A percentile compares a stretch with the other conserved stretches of the same genome.
These are phyloP conservation scores for Strobilomyces echinocephalus DNA, from an alignment of 768 basidiomycete species.

Conservation along the genomic window DNA sequence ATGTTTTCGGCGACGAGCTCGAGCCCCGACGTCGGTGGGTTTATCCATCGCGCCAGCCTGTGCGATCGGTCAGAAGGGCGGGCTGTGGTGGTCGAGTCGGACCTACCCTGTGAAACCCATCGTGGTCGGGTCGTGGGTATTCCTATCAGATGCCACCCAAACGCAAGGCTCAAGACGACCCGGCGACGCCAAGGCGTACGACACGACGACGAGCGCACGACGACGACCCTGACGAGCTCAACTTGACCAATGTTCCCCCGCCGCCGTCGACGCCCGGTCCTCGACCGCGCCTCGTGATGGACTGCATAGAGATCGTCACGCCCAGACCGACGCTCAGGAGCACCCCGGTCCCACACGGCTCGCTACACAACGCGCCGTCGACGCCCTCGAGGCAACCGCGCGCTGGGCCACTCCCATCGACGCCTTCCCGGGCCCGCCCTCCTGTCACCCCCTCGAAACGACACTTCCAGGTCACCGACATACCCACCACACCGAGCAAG, in stretches of 20 bases:
- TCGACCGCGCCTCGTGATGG: constrained; percentile 25
- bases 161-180: constrained; percentile 36
- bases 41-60: constrained; percentile 77
- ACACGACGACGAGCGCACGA: constrained; percentile 23
- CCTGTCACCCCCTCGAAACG: constrained; percentile 14
- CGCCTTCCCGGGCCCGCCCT: constrained; percentile 12
- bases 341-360: constrained; percentile 10
- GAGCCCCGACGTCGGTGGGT: constrained; percentile 71
- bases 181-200: constrained; percentile 31
- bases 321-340: constrained; percentile 13
- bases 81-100: background rate
- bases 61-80: background rate
- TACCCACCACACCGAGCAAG: constrained; percentile 17
- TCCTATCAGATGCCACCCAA: constrained; percentile 33
- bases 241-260: constrained; percentile 8
- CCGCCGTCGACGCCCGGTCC: constrained; percentile 26
- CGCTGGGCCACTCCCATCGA: constrained; percentile 7
- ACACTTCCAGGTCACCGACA: constrained; percentile 1
- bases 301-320: constrained; percentile 30
- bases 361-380: constrained; percentile 5
- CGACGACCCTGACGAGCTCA: constrained; percentile 29
- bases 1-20: constrained; percentile 69
- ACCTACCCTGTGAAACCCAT: constrained; percentile 64
- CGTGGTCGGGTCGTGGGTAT: constrained; percentile 7
- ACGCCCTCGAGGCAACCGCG: constrained; percentile 17